These are phyloP conservation scores for Boletus bicolor DNA, from an alignment of 768 basidiomycete species.

Conservation along the genomic window DNA sequence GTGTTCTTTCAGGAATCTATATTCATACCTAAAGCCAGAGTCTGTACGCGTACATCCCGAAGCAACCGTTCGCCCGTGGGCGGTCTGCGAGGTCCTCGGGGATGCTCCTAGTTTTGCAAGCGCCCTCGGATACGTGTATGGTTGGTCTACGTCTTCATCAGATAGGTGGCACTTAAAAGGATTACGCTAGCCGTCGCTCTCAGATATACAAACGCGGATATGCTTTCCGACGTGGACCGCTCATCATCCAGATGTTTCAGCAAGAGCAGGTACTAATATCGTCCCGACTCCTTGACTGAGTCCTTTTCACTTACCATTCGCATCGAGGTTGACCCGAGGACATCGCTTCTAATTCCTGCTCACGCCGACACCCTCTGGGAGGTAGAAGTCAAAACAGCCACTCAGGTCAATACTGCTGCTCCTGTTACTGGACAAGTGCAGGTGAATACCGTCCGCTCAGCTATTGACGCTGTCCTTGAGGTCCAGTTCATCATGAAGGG, in stretches of 20 bases:
- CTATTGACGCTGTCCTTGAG: conserved; percentile 74
- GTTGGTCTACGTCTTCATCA: conserved; percentile 2
- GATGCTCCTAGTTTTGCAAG: conserved; percentile 80
- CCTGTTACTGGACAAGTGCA: conserved; percentile 37
- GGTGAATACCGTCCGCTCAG: conserved; percentile 66
- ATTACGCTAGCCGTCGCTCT: conserved; percentile 50
- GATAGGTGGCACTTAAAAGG: conserved; percentile 1
- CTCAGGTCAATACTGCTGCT: conserved; percentile 67
- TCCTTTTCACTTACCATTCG: conserved; percentile 6
- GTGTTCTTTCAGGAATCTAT: conserved; percentile 54
- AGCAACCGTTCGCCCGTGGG: conserved; percentile 85
- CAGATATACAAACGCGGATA: conserved; percentile 84
- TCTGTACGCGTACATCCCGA: conserved; percentile 81
- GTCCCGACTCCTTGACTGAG: not conserved
- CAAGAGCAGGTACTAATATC: conserved; percentile 64
- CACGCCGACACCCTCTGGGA: conserved; percentile 82
- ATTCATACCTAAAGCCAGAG: conserved; percentile 81
- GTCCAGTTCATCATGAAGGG: conserved; percentile 85
- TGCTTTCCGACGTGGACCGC: conserved; percentile 63
- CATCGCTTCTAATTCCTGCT: conserved; percentile 72
- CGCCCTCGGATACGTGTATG: conserved; percentile 73
- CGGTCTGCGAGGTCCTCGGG: conserved; percentile 72
- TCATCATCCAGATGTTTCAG: conserved; percentile 81
- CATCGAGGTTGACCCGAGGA: conserved; percentile 66
- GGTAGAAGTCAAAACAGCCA: conserved; percentile 82